Evolutionary conservation across 345 rosid genomes (phyloP).

Genomic region (Turnera subulata): DNA sequence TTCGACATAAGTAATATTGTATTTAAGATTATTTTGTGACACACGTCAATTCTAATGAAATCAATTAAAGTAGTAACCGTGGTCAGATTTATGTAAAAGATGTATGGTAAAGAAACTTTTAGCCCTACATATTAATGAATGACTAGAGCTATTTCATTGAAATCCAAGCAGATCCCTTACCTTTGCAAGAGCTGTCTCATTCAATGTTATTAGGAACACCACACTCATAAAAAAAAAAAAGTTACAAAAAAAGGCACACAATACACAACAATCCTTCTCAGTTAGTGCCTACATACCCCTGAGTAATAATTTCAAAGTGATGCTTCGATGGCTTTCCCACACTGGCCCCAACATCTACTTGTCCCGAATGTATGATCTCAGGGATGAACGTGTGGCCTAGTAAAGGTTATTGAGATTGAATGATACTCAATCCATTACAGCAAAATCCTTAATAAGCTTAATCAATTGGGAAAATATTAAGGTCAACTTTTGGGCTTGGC

Average conservation of each 20-base stretch:
- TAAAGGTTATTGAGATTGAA: conserved; percentile 7
- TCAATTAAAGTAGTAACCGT: no score
- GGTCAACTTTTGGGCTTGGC: neutral
- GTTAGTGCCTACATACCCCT: conserved; percentile 19
- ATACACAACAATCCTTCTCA: conserved; percentile 15
- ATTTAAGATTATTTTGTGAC: no score
- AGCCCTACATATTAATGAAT: no score
- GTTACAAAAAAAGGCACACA: conserved; percentile 4
- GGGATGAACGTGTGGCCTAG: conserved; percentile 31
- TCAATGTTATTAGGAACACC: neutral
- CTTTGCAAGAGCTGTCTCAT: conserved; percentile 7
- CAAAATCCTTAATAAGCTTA: conserved; percentile 13
- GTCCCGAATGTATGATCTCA: conserved; percentile 10
- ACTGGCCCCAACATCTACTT: conserved; percentile 11
- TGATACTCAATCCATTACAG: conserved; percentile 26
- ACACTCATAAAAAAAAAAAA: conserved; percentile 8
- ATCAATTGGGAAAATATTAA: conserved; percentile 3
- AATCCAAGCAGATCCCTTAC: neutral
- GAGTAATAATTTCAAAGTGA: conserved; percentile 25
- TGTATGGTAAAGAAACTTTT: no score
- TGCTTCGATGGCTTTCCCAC: conserved; percentile 15
- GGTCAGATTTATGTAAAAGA: no score
- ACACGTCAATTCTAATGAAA: no score
- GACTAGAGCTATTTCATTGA: no score
- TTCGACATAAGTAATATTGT: no score